These are phyloP conservation scores for Penicillium desertorum DNA, from an alignment of 495 filamentous ascomycete genomes.

Conservation along the genomic window DNA sequence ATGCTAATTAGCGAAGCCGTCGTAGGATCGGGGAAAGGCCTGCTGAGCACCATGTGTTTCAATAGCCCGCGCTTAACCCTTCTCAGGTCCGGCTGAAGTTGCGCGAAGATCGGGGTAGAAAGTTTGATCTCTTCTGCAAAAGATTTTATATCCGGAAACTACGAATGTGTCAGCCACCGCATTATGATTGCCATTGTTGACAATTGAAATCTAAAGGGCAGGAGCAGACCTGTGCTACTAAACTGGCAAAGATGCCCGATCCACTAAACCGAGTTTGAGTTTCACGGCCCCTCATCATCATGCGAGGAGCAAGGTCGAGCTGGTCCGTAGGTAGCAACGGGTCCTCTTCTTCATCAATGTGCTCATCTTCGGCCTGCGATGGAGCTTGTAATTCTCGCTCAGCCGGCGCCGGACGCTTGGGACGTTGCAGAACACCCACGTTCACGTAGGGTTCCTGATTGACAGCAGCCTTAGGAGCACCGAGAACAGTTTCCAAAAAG, in stretches of 20 bases:
- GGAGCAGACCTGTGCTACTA: constrained; percentile 41
- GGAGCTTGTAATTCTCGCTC: constrained; percentile 11
- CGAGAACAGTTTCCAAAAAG: constrained; percentile 48
- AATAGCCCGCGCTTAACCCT: constrained; percentile 38
- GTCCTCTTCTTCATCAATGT: constrained; percentile 21
- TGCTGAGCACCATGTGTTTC: constrained; percentile 36
- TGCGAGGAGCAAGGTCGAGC: constrained; percentile 40
- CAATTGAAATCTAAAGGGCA: neutral
- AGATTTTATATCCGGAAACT: constrained; percentile 45
- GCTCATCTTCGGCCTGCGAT: constrained; percentile 15
- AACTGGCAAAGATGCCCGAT: constrained; percentile 44
- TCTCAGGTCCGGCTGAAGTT: constrained; percentile 37
- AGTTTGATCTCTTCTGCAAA: constrained; percentile 45
- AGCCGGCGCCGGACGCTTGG: constrained; percentile 21
- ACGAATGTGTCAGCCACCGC: constrained; percentile 1
- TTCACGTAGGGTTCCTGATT: constrained; percentile 42
- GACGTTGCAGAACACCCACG: constrained; percentile 35
- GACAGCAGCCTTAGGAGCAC: constrained; percentile 42
- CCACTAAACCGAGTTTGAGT: constrained; percentile 47
- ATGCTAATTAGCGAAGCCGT: constrained; percentile 33
- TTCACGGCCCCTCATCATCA: constrained; percentile 47
- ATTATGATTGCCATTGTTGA: neutral
- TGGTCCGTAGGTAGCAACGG: constrained; percentile 37
- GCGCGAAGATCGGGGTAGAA: constrained; percentile 40
- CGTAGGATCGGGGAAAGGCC: constrained; percentile 35